Evolutionary conservation across 1,284 basidiomycete genomes (phyloP), one percentile per base, ranked within the genome.

Genomic region (Leucoagaricus sp.): DNA sequence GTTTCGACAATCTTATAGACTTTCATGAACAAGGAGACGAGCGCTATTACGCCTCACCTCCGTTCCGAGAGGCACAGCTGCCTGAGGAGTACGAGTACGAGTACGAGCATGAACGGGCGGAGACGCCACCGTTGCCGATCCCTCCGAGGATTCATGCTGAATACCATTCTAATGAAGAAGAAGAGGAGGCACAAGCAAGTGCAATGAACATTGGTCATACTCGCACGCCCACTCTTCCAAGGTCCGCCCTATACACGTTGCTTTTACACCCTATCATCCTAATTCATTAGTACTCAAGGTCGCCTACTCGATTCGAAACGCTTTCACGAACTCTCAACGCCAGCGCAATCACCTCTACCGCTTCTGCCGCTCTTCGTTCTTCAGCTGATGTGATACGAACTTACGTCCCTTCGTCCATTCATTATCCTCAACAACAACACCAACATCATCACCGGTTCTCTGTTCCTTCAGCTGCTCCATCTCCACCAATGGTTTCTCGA

Each of bases 351-450:
- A 52, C 40, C 49, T 57, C 44, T 5, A 47, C 33, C 19, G 31
- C 49, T 38, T 55, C 42, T 10, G 26, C 51, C 23, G 51, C 34
- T 29, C 33, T 41, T 23, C 52, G 49, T 29, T 23, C 33, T 41
- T 42, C 45, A 36, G 26, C 49, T 12, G 75, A 78, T 19, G 73
- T 79, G 1, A 69, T 84, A 31, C 77, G 79, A 47, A 77, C 69
- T 59, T 84, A 83, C 52, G 78, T 85, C 17, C 82, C 81, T 1
- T 73, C 79, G 17, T 76, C 79, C 9, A 76, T 82, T 38, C 71
- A 78, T n/a, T 74, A 81, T 29, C 77, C 81, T 7, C 31, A 12
- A 12, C 12, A 33, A 7, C 31, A 33, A 33, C 7, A 33, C 31
- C 31, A 12, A 6, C 12, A 12, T 33, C 31, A 33, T 33, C 7